Evolutionary conservation across 2,329 filamentous ascomycete species (phyloP).

Genomic region (Fusarium sp.): DNA sequence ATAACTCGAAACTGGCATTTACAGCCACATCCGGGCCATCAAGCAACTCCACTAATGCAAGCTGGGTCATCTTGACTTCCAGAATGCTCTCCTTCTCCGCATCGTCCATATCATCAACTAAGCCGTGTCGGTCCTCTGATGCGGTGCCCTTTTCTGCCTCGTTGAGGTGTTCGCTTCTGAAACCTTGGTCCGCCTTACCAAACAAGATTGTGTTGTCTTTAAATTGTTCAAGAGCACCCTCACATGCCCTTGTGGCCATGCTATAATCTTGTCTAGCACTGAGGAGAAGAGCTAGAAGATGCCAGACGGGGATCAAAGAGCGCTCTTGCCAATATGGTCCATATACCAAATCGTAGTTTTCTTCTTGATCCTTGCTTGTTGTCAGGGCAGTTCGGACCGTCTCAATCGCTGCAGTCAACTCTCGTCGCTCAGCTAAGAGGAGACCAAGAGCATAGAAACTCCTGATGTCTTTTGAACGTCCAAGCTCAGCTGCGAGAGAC

Average conservation of each 20-base stretch:
- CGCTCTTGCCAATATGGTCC: constrained; percentile 72
- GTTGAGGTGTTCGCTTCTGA: constrained; percentile 76
- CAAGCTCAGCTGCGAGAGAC: constrained; percentile 75
- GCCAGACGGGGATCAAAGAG: constrained; percentile 84
- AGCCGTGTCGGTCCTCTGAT: constrained; percentile 55
- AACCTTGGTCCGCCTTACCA: constrained; percentile 68
- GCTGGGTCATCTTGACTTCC: constrained; percentile 96
- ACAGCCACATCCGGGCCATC: constrained; percentile 89
- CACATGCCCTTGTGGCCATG: constrained; percentile 84
- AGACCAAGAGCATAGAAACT: constrained; percentile 84
- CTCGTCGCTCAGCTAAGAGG: constrained; percentile 88
- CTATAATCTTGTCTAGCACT: constrained; percentile 88
- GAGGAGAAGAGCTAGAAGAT: constrained; percentile 86
- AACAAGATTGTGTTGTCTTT: constrained; percentile 77
- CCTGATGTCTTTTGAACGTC: constrained; percentile 76
- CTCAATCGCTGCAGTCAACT: constrained; percentile 83
- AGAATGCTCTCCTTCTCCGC: constrained; percentile 87
- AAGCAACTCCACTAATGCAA: constrained; percentile 83
- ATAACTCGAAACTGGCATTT: constrained; percentile 86
- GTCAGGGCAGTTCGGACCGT: constrained; percentile 82
- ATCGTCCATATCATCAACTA: constrained; percentile 84
- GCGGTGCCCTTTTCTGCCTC: constrained; percentile 57
- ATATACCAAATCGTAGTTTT: constrained; percentile 58
- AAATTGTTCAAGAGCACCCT: constrained; percentile 92
- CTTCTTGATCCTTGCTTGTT: constrained; percentile 63